These are phyloP conservation scores for Pythium volutum DNA, from an alignment of 352 stramenopile species.

Conservation along the genomic window DNA sequence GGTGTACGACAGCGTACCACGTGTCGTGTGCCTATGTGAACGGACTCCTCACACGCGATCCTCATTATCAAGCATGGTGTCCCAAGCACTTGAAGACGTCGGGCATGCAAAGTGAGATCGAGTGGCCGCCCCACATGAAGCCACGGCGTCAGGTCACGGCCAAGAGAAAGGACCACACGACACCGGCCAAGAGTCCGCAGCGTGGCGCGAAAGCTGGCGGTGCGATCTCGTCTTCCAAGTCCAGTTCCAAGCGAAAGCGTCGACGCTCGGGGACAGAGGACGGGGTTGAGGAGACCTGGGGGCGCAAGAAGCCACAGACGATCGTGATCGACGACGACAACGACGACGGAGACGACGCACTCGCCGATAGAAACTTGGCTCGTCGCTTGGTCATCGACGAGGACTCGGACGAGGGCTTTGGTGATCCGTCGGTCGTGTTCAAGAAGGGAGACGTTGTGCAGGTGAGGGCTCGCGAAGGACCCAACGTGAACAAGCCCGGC, in stretches of 20 bases:
- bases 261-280: constrained; percentile 12
- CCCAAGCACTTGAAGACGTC: constrained; percentile 73
- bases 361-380: constrained; percentile 6
- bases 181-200: constrained; percentile 23
- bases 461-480: constrained; percentile 51
- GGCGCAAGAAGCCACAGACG: constrained; percentile 16
- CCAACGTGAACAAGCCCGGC: constrained; percentile 66
- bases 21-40: constrained; percentile 75
- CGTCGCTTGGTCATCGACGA: constrained; percentile 48
- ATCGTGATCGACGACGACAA: constrained; percentile 5
- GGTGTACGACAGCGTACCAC: constrained; percentile 63
- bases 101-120: constrained; percentile 57
- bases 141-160: not conserved
- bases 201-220: constrained; percentile 16
- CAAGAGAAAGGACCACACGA: constrained; percentile 26
- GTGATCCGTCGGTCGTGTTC: constrained; percentile 34
- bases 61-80: constrained; percentile 75
- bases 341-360: constrained; percentile 1
- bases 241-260: constrained; percentile 54
- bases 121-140: constrained; percentile 59
- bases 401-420: constrained; percentile 31
- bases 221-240: constrained; percentile 42
- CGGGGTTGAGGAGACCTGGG: not conserved
- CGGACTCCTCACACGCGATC: constrained; percentile 53
- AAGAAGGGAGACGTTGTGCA: constrained; percentile 51